A percentile compares a stretch with the other conserved stretches of the same genome.
phyloP scores from a whole-genome alignment of 192 early-diverging fungal species.

The Geranomyces michiganensis region DNA sequence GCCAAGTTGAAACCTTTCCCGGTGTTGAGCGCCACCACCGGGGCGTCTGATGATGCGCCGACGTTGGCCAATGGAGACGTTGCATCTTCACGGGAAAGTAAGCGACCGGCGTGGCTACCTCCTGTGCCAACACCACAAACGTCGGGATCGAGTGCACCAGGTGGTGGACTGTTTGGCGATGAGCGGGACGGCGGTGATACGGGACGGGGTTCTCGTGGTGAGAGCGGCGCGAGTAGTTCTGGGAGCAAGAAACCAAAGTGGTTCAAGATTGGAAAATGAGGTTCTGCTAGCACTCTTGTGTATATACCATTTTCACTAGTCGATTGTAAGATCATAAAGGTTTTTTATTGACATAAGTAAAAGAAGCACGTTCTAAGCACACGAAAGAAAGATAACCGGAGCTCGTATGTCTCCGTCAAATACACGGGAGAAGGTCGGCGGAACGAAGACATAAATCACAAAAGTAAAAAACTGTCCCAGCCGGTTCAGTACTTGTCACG shows the following conservation, averaged over 20 bases:
- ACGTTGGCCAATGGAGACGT: not conserved
- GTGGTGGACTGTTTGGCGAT: slow-evolving; percentile 22
- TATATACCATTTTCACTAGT: too few species aligned
- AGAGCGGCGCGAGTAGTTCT: not conserved
- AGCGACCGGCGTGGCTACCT: not conserved
- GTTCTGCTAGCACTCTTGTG: too few species aligned
- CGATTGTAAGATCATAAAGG: too few species aligned
- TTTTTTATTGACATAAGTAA: too few species aligned
- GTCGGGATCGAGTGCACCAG: not conserved
- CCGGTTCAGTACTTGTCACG: too few species aligned
- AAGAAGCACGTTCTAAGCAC: too few species aligned
- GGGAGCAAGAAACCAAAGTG: slow-evolving; percentile 45
- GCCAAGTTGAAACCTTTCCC: slow-evolving; percentile 33
- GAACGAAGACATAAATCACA: too few species aligned
- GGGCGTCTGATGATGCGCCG: not conserved
- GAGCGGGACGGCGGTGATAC: slow-evolving; percentile 19
- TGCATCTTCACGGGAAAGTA: not conserved
- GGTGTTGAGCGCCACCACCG: slow-evolving; percentile 1
- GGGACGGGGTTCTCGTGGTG: not conserved
- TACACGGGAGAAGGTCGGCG: too few species aligned
- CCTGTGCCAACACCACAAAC: not conserved
- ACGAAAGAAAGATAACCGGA: too few species aligned
- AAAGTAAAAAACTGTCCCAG: too few species aligned
- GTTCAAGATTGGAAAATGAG: slow-evolving; percentile 47
- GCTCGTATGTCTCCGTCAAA: too few species aligned